Conservation (phyloP, 129 eudicot genomes). For the Deinandra increscens region DNA sequence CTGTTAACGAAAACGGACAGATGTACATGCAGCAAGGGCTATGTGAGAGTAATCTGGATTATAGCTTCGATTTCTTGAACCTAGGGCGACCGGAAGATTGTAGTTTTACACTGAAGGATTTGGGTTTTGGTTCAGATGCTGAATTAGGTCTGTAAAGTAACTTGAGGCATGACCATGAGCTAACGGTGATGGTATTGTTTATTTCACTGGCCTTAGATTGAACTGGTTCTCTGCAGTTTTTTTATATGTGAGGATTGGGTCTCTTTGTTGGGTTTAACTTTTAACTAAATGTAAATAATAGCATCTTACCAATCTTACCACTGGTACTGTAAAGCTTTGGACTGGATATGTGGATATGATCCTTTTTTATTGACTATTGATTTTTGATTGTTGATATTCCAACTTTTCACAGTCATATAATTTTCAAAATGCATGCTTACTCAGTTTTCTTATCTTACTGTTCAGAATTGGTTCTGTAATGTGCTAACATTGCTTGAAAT, state of each 20-base stretch:
- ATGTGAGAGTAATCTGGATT: constrained; percentile 9
- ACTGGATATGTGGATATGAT: neutral
- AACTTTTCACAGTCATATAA: too few species aligned
- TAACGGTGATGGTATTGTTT: constrained; percentile 11
- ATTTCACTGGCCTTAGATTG: neutral
- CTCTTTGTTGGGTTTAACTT: constrained; percentile 1
- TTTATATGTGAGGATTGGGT: constrained; percentile 12
- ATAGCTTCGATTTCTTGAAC: constrained; percentile 51
- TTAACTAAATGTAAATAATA: constrained; percentile 14
- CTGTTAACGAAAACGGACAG: neutral
- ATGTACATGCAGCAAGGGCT: constrained; percentile 17
- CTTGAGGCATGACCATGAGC: constrained; percentile 7
- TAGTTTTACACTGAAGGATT: constrained; percentile 39
- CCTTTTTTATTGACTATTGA: too few species aligned
- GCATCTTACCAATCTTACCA: neutral
- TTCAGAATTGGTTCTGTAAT: too few species aligned
- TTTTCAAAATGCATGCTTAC: too few species aligned
- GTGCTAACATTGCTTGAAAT: too few species aligned
- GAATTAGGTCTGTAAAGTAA: constrained; percentile 10
- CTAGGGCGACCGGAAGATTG: constrained; percentile 58
- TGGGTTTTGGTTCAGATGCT: constrained; percentile 34
- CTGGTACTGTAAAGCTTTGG: neutral
- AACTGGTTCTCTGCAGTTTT: constrained; percentile 22
- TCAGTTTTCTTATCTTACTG: too few species aligned
- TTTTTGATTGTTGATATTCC: neutral